Conservation (phyloP, 176 grass and related monocot species). For the bread wheat (Triticum aestivum) region DNA sequence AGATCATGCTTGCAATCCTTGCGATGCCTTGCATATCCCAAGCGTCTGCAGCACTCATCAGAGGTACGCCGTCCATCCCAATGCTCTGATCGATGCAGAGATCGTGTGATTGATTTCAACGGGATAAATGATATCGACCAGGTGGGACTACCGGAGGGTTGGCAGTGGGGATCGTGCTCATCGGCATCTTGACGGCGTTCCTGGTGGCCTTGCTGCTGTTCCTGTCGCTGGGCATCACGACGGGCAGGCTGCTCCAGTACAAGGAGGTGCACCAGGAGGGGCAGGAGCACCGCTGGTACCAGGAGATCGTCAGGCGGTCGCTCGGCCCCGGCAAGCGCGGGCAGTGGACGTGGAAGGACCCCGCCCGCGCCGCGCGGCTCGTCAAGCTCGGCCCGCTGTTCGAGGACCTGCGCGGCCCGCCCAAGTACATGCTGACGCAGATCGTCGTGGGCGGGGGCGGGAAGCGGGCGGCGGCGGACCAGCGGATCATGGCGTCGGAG, state of each 20-base stretch:
- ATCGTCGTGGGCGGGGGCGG: constrained; percentile 28
- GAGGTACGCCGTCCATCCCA: constrained; percentile 12
- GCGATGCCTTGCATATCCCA: constrained; percentile 72
- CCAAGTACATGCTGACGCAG: constrained; percentile 78
- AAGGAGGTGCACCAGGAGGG: constrained; percentile 73
- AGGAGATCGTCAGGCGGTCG: constrained; percentile 55
- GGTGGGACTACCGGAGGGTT: constrained; percentile 52
- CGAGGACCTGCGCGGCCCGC: constrained; percentile 84
- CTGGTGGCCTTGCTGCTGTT: constrained; percentile 69
- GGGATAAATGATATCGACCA: not conserved
- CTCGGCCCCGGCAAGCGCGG: constrained; percentile 79
- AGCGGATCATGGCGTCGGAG: constrained; percentile 69
- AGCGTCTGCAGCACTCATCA: constrained; percentile 60
- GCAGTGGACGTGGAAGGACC: constrained; percentile 80
- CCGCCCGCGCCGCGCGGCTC: constrained; percentile 36
- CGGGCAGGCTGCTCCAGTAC: constrained; percentile 79
- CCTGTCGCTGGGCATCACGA: constrained; percentile 75
- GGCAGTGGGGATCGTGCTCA: constrained; percentile 51
- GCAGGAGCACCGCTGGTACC: constrained; percentile 64
- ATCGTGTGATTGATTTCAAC: not conserved
- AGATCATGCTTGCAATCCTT: constrained; percentile 69
- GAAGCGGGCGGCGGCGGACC: constrained; percentile 31
- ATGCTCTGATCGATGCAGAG: not conserved
- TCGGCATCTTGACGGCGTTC: constrained; percentile 45
- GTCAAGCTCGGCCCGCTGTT: constrained; percentile 75